These are phyloP conservation scores for Xerocomellus intermedius DNA, from an alignment of 768 basidiomycete genomes.

Conservation along the genomic window DNA sequence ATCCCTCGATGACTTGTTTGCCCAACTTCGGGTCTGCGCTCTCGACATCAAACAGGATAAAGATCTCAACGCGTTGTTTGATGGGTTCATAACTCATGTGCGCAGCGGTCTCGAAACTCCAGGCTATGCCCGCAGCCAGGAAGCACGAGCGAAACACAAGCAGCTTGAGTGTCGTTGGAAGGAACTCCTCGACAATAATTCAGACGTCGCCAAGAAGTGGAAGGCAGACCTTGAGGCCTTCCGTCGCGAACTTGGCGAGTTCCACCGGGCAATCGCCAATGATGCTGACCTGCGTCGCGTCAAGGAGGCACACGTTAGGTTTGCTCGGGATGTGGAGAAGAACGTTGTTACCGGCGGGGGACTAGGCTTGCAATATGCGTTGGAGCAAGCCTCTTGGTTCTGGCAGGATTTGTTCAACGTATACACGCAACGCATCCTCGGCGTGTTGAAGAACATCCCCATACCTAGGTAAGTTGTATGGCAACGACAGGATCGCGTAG, in stretches of 20 bases:
- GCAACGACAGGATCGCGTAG: neutral
- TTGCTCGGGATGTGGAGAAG: slow-evolving; percentile 49
- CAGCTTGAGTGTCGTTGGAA: slow-evolving; percentile 52
- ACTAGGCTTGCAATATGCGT: slow-evolving; percentile 47
- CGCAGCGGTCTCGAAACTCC: slow-evolving; percentile 47
- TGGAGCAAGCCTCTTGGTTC: slow-evolving; percentile 70
- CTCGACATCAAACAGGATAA: slow-evolving; percentile 52
- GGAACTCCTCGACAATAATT: slow-evolving; percentile 44
- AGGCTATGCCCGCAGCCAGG: slow-evolving; percentile 53
- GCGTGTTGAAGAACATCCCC: slow-evolving; percentile 56
- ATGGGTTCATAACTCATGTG: slow-evolving; percentile 49
- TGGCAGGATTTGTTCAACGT: slow-evolving; percentile 83
- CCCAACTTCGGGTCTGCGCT: slow-evolving; percentile 42
- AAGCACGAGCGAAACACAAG: slow-evolving; percentile 38
- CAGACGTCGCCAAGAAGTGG: slow-evolving; percentile 48
- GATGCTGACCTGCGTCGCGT: slow-evolving; percentile 52
- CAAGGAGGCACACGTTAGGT: slow-evolving; percentile 45
- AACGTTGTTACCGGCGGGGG: slow-evolving; percentile 39
- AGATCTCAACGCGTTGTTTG: slow-evolving; percentile 52
- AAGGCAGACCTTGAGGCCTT: slow-evolving; percentile 46
- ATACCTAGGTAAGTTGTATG: slow-evolving; percentile 56
- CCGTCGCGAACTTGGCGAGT: slow-evolving; percentile 42
- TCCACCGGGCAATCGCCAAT: slow-evolving; percentile 44
- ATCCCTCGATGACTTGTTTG: slow-evolving; percentile 49
- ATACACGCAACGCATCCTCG: slow-evolving; percentile 60